These are phyloP conservation scores for Coniochaeta pulveracea DNA, from an alignment of 2,329 filamentous ascomycete genomes.

Conservation along the genomic window DNA sequence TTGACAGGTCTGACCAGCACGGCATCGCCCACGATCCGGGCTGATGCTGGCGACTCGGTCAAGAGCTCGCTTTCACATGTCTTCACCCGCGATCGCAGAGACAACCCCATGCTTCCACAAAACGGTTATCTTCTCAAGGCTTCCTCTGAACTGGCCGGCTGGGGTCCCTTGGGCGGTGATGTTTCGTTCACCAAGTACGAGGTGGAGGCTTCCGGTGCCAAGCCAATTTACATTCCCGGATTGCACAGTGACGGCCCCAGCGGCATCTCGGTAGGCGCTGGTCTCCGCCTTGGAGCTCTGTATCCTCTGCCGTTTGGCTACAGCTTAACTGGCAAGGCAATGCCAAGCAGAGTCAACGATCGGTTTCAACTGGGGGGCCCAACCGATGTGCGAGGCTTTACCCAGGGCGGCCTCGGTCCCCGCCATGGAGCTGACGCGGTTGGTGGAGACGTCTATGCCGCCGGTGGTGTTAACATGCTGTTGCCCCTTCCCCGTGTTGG, in stretches of 20 bases:
- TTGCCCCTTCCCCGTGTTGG: slow-evolving; percentile 75
- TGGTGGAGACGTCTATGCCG: slow-evolving; percentile 85
- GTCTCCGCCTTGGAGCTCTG: slow-evolving; percentile 70
- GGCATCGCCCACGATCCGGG: slow-evolving; percentile 71
- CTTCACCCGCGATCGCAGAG: slow-evolving; percentile 68
- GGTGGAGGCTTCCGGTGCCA: slow-evolving; percentile 64
- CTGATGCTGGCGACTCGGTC: slow-evolving; percentile 80
- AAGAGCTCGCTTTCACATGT: slow-evolving; percentile 80
- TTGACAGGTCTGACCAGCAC: slow-evolving; percentile 65
- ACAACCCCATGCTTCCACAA: slow-evolving; percentile 76
- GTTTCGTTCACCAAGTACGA: slow-evolving; percentile 94
- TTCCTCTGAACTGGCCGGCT: slow-evolving; percentile 73
- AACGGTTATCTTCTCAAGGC: slow-evolving; percentile 72
- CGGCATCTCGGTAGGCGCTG: slow-evolving; percentile 72
- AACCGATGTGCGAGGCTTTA: slow-evolving; percentile 89
- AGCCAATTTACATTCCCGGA: slow-evolving; percentile 63
- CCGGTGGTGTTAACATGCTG: slow-evolving; percentile 76
- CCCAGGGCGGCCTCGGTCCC: slow-evolving; percentile 78
- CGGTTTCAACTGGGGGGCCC: slow-evolving; percentile 92
- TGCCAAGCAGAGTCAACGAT: slow-evolving; percentile 76
- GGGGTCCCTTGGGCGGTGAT: slow-evolving; percentile 74
- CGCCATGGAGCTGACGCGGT: slow-evolving; percentile 77
- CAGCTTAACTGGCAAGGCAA: slow-evolving; percentile 35
- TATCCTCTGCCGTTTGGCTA: slow-evolving; percentile 66
- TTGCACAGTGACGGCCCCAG: slow-evolving; percentile 45